Evolutionary conservation across 208 protist genomes (phyloP), one percentile per base, ranked within the genome.

Genomic region (Leishmania turanica): DNA sequence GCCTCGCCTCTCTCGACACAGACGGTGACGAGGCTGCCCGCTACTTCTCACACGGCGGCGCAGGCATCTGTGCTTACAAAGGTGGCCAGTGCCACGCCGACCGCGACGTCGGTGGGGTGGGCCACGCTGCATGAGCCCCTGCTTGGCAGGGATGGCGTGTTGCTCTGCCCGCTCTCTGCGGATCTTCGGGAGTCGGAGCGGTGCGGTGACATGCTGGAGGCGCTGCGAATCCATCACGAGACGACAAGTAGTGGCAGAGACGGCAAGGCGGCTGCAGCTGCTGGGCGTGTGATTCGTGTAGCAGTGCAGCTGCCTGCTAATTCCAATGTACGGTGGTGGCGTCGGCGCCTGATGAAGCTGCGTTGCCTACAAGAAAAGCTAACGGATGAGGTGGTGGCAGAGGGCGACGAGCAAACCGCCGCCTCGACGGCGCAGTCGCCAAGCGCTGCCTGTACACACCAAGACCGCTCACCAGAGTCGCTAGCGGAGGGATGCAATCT

Each of bases 121-220:
- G 89, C 91, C 8, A 70, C 85, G 53, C 80, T 91, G 58, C 87
- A 88, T 5, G 53, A 83, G n/a, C 85, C 92, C 49, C 90, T 96
- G 82, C 72, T 90, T 40, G 84, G 91, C 34, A 86, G 90, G 58
- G 87, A 90, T 49, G 90, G 87, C 37, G 89, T 87, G 37, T 58
- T 95, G 69, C 83, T 92, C 49, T 75, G 79, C 31, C 91, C 93
- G 11, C 88, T 95, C 8, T 54, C 66, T 6, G 65, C 79, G 49
- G 53, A 82, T 79, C 77, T 88, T 87, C 72, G 89, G 54, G 40
- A 77, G 53, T 62, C 74, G 34, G 53, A 77, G 74, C 74, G 74
- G 21, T 51, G 56, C 37, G 24, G 53, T 17, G 74, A 31, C 53
- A 17, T 51, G 31, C 15, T 64, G 49, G 3, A 69, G 45, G 5